A percentile compares a stretch with the other conserved stretches of the same genome.
These are phyloP conservation scores for Lumnitzera racemosa DNA, from an alignment of 345 rosid species.

Conservation along the genomic window DNA sequence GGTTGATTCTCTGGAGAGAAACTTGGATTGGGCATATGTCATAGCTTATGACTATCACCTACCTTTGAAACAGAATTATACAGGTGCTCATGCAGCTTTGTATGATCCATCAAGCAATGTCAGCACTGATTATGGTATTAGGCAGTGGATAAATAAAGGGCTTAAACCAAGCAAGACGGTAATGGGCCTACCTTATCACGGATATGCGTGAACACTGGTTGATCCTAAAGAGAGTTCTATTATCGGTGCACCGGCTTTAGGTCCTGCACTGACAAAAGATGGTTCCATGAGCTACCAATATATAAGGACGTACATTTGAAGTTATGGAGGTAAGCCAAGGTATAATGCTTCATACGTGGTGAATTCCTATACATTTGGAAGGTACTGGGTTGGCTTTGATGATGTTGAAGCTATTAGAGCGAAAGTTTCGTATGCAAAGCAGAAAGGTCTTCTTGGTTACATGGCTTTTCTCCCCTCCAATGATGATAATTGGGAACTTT, in stretches of 20 bases:
- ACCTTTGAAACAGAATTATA: slow-evolving; percentile 10
- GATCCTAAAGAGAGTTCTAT: background rate
- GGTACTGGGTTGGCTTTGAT: slow-evolving; percentile 36
- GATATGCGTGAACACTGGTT: slow-evolving; percentile 22
- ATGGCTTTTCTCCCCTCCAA: slow-evolving; percentile 14
- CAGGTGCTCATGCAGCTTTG: slow-evolving; percentile 15
- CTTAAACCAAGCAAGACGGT: slow-evolving; percentile 14
- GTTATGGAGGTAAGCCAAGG: slow-evolving; percentile 14
- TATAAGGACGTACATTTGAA: slow-evolving; percentile 9
- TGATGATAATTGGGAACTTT: slow-evolving; percentile 40
- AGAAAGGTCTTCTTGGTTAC: slow-evolving; percentile 32
- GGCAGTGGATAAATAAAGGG: slow-evolving; percentile 6
- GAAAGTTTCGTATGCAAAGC: slow-evolving; percentile 35
- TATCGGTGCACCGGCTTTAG: slow-evolving; percentile 17
- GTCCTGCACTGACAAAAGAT: background rate
- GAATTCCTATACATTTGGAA: slow-evolving; percentile 15
- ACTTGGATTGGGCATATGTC: slow-evolving; percentile 22
- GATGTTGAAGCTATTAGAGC: slow-evolving; percentile 25
- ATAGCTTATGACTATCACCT: slow-evolving; percentile 9
- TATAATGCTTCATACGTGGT: slow-evolving; percentile 29
- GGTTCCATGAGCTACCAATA: slow-evolving; percentile 22
- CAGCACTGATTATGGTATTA: slow-evolving; percentile 15
- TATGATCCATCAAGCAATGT: slow-evolving; percentile 8
- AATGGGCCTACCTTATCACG: slow-evolving; percentile 23
- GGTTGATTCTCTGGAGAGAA: slow-evolving; percentile 6